A percentile compares a stretch with the other conserved stretches of the same genome.
phyloP scores from a whole-genome alignment of 768 basidiomycete genomes.

The Rhizopogon vesiculosus region DNA sequence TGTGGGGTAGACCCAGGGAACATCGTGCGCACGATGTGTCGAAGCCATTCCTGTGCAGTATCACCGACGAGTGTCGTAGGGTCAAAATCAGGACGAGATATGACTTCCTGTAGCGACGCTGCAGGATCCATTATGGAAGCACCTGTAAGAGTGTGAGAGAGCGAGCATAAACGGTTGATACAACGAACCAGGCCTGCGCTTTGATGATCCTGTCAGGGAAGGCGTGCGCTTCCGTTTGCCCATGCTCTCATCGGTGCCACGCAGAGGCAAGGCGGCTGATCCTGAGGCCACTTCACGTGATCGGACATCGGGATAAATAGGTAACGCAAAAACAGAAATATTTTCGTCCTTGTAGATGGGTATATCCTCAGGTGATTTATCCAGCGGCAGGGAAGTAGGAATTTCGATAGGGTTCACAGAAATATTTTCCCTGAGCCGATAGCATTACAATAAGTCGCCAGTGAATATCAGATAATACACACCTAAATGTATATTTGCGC shows the following conservation, averaged over 20 bases:
- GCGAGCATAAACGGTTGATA: not conserved
- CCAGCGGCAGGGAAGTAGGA: conserved; percentile 18
- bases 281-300: not conserved
- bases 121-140: not conserved
- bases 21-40: conserved; percentile 50
- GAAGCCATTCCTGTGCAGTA: conserved; percentile 53
- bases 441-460: not conserved
- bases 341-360: conserved; percentile 61
- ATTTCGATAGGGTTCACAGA: conserved; percentile 43
- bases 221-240: conserved; percentile 42
- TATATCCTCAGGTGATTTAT: conserved; percentile 20
- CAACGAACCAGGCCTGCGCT: conserved; percentile 17
- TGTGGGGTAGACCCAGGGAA: conserved; percentile 41
- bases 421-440: conserved; percentile 42
- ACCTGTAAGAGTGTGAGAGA: not conserved
- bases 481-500: conserved; percentile 69
- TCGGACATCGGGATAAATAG: conserved; percentile 26
- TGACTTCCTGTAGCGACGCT: conserved; percentile 16
- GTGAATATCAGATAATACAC: conserved; percentile 9
- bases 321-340: conserved; percentile 58
- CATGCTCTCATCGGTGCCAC: not conserved
- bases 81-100: conserved; percentile 20
- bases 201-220: conserved; percentile 32
- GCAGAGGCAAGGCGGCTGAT: not conserved
- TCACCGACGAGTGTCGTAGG: conserved; percentile 33